Conservation (phyloP, 169 alveolate genomes). For the Eimeria praecox region DNA sequence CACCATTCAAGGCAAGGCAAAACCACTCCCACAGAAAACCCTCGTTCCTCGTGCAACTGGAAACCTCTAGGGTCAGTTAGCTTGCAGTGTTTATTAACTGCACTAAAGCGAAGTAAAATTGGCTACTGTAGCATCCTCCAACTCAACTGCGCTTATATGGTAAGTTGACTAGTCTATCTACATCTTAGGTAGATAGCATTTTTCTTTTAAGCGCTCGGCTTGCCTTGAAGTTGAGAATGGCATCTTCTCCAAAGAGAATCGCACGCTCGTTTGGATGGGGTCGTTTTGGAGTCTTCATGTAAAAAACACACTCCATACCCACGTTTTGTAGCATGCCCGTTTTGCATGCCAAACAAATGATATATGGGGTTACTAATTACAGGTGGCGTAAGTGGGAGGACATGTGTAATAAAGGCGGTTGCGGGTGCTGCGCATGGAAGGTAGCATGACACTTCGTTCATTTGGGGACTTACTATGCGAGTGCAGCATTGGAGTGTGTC, state of each 20-base stretch:
- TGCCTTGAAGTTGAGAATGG: constrained; percentile 69
- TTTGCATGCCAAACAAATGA: not conserved
- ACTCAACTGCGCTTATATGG: not conserved
- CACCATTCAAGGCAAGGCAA: not conserved
- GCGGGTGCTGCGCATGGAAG: not conserved
- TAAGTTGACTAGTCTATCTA: too few relatives aligned
- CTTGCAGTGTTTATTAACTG: not conserved
- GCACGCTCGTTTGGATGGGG: constrained; percentile 87
- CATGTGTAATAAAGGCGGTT: not conserved
- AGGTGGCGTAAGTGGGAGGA: not conserved
- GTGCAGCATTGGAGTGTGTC: constrained; percentile 91
- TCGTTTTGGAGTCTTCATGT: constrained; percentile 85
- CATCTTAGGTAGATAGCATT: too few relatives aligned
- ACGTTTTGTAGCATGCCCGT: not conserved
- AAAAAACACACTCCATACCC: constrained; percentile 70
- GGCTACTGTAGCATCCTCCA: not conserved
- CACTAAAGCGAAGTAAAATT: not conserved
- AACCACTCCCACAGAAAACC: not conserved
- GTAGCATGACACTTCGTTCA: not conserved
- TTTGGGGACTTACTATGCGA: constrained; percentile 83
- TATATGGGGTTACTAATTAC: not conserved
- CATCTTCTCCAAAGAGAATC: constrained; percentile 84
- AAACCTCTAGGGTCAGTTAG: not conserved
- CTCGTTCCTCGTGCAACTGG: not conserved
- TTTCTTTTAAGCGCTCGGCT: not conserved